These are phyloP conservation scores for Aquilaria yunnanensis DNA, from an alignment of 345 rosid genomes.

Conservation along the genomic window DNA sequence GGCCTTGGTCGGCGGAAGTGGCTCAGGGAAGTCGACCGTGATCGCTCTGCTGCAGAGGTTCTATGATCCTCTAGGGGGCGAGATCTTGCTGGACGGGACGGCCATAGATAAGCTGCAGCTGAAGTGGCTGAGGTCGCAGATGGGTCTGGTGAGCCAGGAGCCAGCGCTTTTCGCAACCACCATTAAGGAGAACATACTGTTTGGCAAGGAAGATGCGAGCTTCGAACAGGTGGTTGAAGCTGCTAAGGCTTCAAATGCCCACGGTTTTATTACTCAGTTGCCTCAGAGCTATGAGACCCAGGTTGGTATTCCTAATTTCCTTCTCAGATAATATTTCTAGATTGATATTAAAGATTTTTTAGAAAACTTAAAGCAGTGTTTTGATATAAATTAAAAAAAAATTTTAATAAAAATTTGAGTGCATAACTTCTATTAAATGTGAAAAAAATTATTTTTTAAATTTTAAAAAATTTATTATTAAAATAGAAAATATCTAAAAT, in stretches of 20 bases:
- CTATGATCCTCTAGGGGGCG: constrained; percentile 67
- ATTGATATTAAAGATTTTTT: too few species aligned
- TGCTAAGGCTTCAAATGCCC: constrained; percentile 65
- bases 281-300: constrained; percentile 71
- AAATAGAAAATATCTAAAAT: too few species aligned
- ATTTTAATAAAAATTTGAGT: too few species aligned
- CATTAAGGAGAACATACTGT: constrained; percentile 66
- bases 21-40: constrained; percentile 87
- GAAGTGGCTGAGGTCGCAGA: constrained; percentile 77
- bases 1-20: constrained; percentile 87
- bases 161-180: constrained; percentile 72
- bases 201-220: constrained; percentile 63
- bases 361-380: too few species aligned
- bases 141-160: constrained; percentile 81
- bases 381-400: too few species aligned
- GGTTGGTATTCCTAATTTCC: constrained; percentile 27
- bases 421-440: too few species aligned
- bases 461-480: too few species aligned
- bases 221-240: constrained; percentile 53
- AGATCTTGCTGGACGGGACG: constrained; percentile 59
- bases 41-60: constrained; percentile 81
- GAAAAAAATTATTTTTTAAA: too few species aligned
- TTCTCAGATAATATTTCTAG: too few species aligned
- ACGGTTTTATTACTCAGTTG: constrained; percentile 51
- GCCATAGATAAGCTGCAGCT: constrained; percentile 56